Base-by-base conservation (phyloP, 169 alveolate species). In the Cryptosporidium xiaoi region DNA sequence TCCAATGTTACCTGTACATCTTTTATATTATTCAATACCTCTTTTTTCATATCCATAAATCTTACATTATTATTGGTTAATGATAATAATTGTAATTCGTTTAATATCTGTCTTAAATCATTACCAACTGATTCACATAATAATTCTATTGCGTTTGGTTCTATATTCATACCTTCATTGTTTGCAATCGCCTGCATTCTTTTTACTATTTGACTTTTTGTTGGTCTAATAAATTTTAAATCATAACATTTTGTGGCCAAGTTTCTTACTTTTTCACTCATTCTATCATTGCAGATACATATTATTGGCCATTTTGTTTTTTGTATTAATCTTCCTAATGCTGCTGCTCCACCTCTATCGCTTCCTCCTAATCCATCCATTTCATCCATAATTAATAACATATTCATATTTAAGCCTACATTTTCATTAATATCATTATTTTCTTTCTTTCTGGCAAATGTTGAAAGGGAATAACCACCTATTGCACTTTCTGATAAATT, bases 291-390 rank as follows among this genome's bases (percentile, higher is more conserved):
- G 84, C 99, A 97, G 50, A 97, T 96, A 82, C 99, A 98, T 67
- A 97, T 96, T 20, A 98, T 95, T n/a, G 99, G 99, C 68, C 97
- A 95, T 64, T 93, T 93, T 5, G 99, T 96, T 56, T 90, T 90
- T 83, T 97, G 97, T 3, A 98, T 96, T 40, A 98, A 94, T 83
- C 96, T 93, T 12, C 97, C 94, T 16, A 98, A 90, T 10, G 99
- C 99, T 55, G 95, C 93, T 50, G 96, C 93, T 1, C 99, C 99
- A 6, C 99, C 99, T 53, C 98, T 92, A 89, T 98, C 99, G 29
- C 99, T 98, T 10, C 98, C 98, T 34, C 98, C 95, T 96, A 97
- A 95, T 50, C 99, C 99, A 91, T 98, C 99, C 33, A 98, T 97
- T 92, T 98, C 99, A 87, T 98, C 99, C 98, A 98, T 96, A 40